Conservation (phyloP, 2,329 filamentous ascomycete genomes). For the Chaetothyriales sp. region DNA sequence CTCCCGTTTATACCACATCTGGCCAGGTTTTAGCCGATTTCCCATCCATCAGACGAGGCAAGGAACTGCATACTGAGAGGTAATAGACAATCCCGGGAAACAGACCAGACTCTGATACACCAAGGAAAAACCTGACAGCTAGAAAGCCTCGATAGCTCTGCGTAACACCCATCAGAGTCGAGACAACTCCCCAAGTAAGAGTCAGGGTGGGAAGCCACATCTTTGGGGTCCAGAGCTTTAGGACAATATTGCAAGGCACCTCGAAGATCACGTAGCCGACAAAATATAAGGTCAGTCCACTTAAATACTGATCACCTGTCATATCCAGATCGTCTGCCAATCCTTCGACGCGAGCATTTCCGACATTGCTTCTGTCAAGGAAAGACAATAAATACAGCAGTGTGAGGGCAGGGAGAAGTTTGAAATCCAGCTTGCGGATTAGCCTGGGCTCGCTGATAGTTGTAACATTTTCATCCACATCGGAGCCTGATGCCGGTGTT, state of each 20-base stretch:
- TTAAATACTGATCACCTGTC: slow-evolving; percentile 10
- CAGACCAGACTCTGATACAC: slow-evolving; percentile 24
- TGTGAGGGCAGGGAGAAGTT: slow-evolving; percentile 31
- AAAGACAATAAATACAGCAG: slow-evolving; percentile 33
- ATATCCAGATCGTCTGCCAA: slow-evolving; percentile 26
- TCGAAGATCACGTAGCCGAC: slow-evolving; percentile 18
- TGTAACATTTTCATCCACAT: background rate
- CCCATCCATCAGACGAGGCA: slow-evolving; percentile 35
- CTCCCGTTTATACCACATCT: slow-evolving; percentile 48
- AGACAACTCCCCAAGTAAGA: slow-evolving; percentile 34
- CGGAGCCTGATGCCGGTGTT: too few species aligned
- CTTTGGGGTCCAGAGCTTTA: slow-evolving; percentile 10
- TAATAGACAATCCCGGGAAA: slow-evolving; percentile 36
- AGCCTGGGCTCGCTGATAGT: slow-evolving; percentile 27
- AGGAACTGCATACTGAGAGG: slow-evolving; percentile 26
- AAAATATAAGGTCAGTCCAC: slow-evolving; percentile 12
- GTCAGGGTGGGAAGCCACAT: slow-evolving; percentile 11
- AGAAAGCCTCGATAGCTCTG: slow-evolving; percentile 18
- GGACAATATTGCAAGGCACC: slow-evolving; percentile 27
- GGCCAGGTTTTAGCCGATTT: slow-evolving; percentile 36
- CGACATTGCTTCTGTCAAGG: slow-evolving; percentile 32
- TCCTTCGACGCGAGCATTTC: slow-evolving; percentile 28
- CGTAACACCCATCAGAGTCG: slow-evolving; percentile 38
- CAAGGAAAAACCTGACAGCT: slow-evolving; percentile 26
- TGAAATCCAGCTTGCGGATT: slow-evolving; percentile 31